Evolutionary conservation across 257 asterid species (phyloP).

Genomic region (Rauvolfia tetraphylla): DNA sequence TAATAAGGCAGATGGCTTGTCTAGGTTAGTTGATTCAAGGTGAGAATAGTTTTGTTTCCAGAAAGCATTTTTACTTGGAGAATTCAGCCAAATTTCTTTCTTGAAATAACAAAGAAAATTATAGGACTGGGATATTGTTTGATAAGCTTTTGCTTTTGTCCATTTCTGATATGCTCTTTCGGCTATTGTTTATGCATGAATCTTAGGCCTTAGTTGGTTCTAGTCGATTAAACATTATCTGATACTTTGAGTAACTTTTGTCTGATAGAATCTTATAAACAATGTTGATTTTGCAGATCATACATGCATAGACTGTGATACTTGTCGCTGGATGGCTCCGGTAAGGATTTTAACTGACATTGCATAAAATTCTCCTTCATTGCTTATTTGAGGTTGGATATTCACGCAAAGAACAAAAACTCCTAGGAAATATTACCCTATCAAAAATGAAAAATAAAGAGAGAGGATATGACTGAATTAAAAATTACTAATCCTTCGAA

Average conservation of each 20-base stretch:
- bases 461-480: not conserved
- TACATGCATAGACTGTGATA: constrained; percentile 64
- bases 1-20: too few relatives aligned
- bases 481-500: not conserved
- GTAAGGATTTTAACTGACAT: constrained; percentile 25
- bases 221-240: not conserved
- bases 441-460: too few relatives aligned
- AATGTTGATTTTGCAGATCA: constrained; percentile 37
- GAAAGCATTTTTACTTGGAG: not conserved
- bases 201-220: not conserved
- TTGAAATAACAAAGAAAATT: not conserved
- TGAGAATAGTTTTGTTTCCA: not conserved
- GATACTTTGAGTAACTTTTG: not conserved
- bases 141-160: not conserved
- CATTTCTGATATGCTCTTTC: not conserved
- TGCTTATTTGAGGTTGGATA: not conserved
- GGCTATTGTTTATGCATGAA: not conserved
- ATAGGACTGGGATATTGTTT: not conserved
- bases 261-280: not conserved
- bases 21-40: not conserved
- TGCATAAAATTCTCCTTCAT: not conserved
- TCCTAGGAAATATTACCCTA: too few relatives aligned
- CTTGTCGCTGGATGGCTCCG: constrained; percentile 83
- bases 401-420: not conserved
- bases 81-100: not conserved